phyloP scores from a whole-genome alignment of 257 asterid genomes.

The Coffea eugenioides region DNA sequence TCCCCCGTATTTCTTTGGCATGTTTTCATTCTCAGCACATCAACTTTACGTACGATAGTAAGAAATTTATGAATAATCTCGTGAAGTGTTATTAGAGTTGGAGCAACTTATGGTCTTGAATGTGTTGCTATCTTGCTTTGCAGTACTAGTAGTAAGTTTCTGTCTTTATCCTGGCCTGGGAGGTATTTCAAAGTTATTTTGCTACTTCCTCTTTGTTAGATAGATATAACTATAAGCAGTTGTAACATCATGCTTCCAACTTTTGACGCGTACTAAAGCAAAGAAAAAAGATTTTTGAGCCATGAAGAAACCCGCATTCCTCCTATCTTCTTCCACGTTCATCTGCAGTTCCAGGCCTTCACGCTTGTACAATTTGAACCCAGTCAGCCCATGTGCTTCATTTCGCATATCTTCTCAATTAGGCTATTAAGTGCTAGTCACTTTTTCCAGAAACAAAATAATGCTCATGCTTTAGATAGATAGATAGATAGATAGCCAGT shows the following conservation, averaged over 20 bases:
- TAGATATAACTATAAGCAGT: background rate
- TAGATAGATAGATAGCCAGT: conserved; percentile 20
- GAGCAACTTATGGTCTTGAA: background rate
- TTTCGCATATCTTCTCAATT: conserved; percentile 26
- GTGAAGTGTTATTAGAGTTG: background rate
- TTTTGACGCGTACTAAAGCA: background rate
- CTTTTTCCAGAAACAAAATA: no score
- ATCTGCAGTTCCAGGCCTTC: conserved; percentile 5
- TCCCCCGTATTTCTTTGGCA: background rate
- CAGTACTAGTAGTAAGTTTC: no score
- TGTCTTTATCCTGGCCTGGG: background rate
- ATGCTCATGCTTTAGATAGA: no score
- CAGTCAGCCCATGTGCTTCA: conserved; percentile 45
- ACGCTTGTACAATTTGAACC: background rate
- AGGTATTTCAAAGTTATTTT: conserved; percentile 24
- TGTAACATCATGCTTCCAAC: conserved; percentile 10
- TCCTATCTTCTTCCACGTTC: background rate
- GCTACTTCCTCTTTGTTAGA: conserved; percentile 10
- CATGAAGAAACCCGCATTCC: background rate
- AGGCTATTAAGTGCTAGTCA: conserved; percentile 26
- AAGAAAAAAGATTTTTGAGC: background rate
- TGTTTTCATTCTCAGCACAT: background rate
- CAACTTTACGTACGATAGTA: background rate
- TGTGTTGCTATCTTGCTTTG: no score
- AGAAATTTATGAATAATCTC: background rate